Percentiles rank a stretch among this genome's conserved stretches.
Evolutionary conservation across 2,329 filamentous ascomycete species (phyloP).

Genomic region (Penicillium griseofulvum): DNA sequence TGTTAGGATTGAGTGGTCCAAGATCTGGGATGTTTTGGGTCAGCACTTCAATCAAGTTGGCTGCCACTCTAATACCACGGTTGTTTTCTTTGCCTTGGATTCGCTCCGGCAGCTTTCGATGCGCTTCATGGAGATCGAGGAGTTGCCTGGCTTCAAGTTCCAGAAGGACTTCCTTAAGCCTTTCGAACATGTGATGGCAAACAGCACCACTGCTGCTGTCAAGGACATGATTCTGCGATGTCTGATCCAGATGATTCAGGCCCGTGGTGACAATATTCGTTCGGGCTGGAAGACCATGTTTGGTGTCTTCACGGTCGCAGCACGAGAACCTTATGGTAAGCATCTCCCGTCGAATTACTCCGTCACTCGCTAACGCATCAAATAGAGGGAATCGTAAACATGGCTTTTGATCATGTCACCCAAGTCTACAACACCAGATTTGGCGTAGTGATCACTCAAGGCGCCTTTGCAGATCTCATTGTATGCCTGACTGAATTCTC

Average conservation of each 20-base stretch:
- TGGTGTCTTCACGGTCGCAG: constrained; percentile 94
- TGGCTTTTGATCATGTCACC: constrained; percentile 94
- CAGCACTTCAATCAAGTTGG: constrained; percentile 98
- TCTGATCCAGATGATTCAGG: constrained; percentile 98
- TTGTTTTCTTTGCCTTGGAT: constrained; percentile 96
- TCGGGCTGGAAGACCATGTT: constrained; percentile 99
- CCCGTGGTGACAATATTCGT: constrained; percentile 90
- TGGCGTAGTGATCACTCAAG: constrained; percentile 92
- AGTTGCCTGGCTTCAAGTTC: constrained; percentile 97
- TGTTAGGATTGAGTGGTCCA: constrained; percentile 97
- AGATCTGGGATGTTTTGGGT: constrained; percentile 95
- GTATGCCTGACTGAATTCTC: constrained; percentile 98
- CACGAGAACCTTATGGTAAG: constrained; percentile 76
- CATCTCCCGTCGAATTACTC: constrained; percentile 1
- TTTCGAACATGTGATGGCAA: constrained; percentile 95
- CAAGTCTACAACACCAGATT: constrained; percentile 96
- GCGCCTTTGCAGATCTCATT: constrained; percentile 92
- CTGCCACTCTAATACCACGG: constrained; percentile 91
- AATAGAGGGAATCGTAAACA: constrained; percentile 85
- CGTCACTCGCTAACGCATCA: constrained; percentile 20
- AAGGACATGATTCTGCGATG: constrained; percentile 97
- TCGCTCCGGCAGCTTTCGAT: constrained; percentile 93
- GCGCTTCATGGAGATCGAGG: constrained; percentile 98
- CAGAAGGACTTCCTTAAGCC: constrained; percentile 99
- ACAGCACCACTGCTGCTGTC: constrained; percentile 84